Percentiles rank a stretch among this genome's conserved stretches.
These are phyloP conservation scores for Pterothamnion heteromorphum DNA, from an alignment of 31 red algal genomes.

Conservation along the genomic window DNA sequence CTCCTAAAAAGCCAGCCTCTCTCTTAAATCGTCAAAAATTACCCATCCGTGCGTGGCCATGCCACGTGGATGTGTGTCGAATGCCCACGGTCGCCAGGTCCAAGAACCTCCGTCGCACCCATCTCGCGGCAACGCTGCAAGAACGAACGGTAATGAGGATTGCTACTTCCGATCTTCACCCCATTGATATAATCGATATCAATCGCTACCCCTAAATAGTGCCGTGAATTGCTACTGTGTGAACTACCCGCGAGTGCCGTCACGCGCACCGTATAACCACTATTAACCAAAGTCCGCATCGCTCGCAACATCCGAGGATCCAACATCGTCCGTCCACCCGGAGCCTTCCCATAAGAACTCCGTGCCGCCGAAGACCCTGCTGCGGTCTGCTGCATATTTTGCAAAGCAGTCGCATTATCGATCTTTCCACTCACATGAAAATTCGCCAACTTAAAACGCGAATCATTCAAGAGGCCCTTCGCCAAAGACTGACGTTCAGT, in stretches of 20 bases:
- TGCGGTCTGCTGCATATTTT: neutral
- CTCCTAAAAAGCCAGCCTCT: too few species aligned
- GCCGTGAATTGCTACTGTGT: neutral
- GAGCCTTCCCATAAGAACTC: neutral
- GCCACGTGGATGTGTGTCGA: too few species aligned
- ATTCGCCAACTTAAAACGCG: too few species aligned
- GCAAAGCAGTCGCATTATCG: neutral
- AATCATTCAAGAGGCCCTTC: too few species aligned
- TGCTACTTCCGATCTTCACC: neutral
- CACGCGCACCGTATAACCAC: neutral
- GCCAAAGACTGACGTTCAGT: too few species aligned
- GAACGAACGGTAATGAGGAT: constrained; percentile 9
- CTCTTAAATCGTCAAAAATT: too few species aligned
- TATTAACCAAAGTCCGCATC: neutral
- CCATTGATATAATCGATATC: neutral
- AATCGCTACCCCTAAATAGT: neutral
- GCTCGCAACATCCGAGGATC: neutral
- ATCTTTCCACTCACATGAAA: neutral
- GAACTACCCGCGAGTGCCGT: neutral
- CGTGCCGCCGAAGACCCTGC: neutral
- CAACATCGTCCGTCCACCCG: neutral
- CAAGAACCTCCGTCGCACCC: too few species aligned
- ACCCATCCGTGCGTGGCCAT: too few species aligned
- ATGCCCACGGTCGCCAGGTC: too few species aligned
- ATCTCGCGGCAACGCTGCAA: too few species aligned